Evolutionary conservation across 2,329 filamentous ascomycete species (phyloP).

Genomic region (Paraconiothyrium brasiliense): DNA sequence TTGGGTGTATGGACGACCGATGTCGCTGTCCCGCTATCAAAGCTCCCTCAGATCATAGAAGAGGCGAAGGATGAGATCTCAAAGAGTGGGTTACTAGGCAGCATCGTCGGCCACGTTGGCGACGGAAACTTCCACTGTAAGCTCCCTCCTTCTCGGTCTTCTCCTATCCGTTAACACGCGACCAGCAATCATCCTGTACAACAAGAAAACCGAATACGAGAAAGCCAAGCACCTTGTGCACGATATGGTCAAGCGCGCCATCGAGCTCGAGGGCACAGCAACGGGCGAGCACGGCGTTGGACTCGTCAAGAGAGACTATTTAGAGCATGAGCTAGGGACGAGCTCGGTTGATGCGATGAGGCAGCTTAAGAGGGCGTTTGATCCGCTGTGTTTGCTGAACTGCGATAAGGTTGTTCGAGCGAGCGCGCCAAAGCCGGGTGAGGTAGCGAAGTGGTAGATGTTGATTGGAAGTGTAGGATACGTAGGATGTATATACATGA

Average conservation of each 20-base stretch:
- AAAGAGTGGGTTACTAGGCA: conserved; percentile 69
- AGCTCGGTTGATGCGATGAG: conserved; percentile 83
- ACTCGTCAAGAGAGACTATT: conserved; percentile 84
- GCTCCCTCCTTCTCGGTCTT: conserved; percentile 23
- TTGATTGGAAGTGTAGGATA: conserved; percentile 5
- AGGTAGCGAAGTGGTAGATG: conserved; percentile 57
- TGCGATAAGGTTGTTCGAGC: conserved; percentile 72
- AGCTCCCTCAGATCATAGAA: conserved; percentile 77
- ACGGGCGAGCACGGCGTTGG: conserved; percentile 88
- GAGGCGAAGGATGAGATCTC: conserved; percentile 75
- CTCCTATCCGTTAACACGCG: conserved; percentile 1
- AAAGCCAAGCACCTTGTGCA: conserved; percentile 78
- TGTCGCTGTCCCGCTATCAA: conserved; percentile 79
- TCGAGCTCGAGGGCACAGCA: conserved; percentile 85
- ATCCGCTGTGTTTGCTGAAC: conserved; percentile 74
- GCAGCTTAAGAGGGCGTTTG: conserved; percentile 83
- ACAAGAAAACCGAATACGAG: conserved; percentile 69
- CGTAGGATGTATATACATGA: conserved; percentile 9
- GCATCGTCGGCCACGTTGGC: conserved; percentile 77
- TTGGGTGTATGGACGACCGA: conserved; percentile 80
- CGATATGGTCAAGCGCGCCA: conserved; percentile 84
- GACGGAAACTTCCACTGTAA: conserved; percentile 78
- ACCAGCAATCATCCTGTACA: conserved; percentile 69
- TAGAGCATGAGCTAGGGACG: conserved; percentile 79
- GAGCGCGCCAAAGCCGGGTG: conserved; percentile 59